Conservation (phyloP, 345 rosid species). For the Lenwebbia sp. region DNA sequence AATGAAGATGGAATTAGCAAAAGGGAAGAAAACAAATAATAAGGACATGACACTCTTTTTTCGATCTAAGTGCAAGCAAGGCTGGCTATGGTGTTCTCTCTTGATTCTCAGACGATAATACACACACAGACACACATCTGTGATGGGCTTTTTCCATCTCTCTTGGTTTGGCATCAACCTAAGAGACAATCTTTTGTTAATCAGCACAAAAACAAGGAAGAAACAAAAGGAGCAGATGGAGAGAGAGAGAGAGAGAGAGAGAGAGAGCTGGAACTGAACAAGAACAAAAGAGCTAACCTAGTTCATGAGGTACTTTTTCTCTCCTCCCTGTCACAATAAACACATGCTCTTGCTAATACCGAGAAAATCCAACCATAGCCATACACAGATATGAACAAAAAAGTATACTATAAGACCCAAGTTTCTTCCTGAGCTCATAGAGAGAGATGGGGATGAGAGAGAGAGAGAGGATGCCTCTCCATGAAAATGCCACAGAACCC, state of each 20-base stretch:
- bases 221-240: constrained; percentile 6
- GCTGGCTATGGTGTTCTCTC: not conserved
- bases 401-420: constrained; percentile 6
- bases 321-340: constrained; percentile 5
- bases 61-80: not conserved
- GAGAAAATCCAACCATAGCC: constrained; percentile 27
- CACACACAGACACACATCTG: not conserved
- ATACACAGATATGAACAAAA: constrained; percentile 29
- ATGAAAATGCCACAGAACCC: not conserved
- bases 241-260: not conserved
- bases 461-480: constrained; percentile 12
- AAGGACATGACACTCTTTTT: not conserved
- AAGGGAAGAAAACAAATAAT: not conserved
- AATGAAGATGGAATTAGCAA: not conserved
- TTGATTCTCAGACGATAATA: not conserved
- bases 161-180: constrained; percentile 44
- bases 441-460: constrained; percentile 14
- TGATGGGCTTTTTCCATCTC: not conserved
- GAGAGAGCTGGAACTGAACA: not conserved
- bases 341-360: not conserved
- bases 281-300: constrained; percentile 4
- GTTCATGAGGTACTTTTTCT: constrained; percentile 14
- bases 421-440: not conserved
- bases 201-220: constrained; percentile 13
- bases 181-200: constrained; percentile 48